Evolutionary conservation across 2,329 filamentous ascomycete genomes (phyloP).

Genomic region (Aureobasidium leucospermi): DNA sequence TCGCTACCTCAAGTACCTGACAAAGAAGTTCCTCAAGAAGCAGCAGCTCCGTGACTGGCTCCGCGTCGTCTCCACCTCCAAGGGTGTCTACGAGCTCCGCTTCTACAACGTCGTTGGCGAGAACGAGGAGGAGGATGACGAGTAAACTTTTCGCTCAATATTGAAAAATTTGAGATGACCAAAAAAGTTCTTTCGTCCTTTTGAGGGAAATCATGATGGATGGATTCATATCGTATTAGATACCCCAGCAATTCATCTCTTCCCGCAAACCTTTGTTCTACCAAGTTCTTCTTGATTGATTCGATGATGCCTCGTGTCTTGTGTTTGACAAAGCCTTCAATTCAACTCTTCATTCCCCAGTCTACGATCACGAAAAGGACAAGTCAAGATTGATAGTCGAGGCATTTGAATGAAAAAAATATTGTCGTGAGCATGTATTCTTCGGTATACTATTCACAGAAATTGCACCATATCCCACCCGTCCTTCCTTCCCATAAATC

Average conservation of each 20-base stretch:
- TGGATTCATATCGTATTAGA: slow-evolving; percentile 8
- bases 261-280: background rate
- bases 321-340: background rate
- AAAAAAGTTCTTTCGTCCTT: slow-evolving; percentile 1
- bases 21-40: slow-evolving; percentile 99
- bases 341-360: background rate
- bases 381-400: no score
- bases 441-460: background rate
- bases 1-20: slow-evolving; percentile 99
- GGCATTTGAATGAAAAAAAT: no score
- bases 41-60: slow-evolving; percentile 99
- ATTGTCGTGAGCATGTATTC: background rate
- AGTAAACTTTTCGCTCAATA: slow-evolving; percentile 52
- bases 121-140: slow-evolving; percentile 94
- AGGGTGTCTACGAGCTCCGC: slow-evolving; percentile 98
- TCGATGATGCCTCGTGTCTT: background rate
- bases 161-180: background rate
- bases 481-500: background rate
- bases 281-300: background rate
- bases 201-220: background rate
- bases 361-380: background rate
- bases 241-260: slow-evolving; percentile 5
- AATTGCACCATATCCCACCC: background rate
- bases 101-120: slow-evolving; percentile 99
- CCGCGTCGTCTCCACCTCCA: slow-evolving; percentile 93